Base-by-base conservation (phyloP, 495 filamentous ascomycete species). In the Articulospora tetracladia region DNA sequence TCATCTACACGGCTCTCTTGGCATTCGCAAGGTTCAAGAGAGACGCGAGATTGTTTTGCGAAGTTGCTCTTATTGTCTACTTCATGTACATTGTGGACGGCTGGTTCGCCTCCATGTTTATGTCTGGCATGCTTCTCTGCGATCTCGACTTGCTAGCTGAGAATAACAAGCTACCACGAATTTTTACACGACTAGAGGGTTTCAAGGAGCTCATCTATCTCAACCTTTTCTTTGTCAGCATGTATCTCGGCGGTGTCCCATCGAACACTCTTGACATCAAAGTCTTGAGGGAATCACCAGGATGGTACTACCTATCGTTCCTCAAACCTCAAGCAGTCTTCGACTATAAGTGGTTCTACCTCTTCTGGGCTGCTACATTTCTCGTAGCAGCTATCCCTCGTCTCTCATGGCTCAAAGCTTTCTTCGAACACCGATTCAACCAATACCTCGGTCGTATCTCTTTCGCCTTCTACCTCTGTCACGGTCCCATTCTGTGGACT, bases 401-500 rank as follows among this genome's bases (percentile, higher is more conserved):
- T 44, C 76, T 83, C 44, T 67, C 68, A 1, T 72, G 73, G 26
- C 75, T 86, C 53, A 77, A 80, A 58, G 70, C 68, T 32, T 68
- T 86, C 51, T 84, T 88, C 67, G 79, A 79, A 48, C 77, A 76
- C 49, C 68, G 75, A 0, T 59, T 87, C 1, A 81, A 82, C 27
- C 85, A 86, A 64, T 87, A 88, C 66, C 76, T 84, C 11, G 85
- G 84, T 30, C 76, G 80, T 26, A 79, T 86, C 53, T 81, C 79
- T 3, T 84, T 73, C 62, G 72, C 76, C 2, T 77, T 85, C 54
- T 86, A 85, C 49, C 76, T 85, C 32, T 76, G 83, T 28, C 82
- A 83, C 50, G 81, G 79, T 3, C 77, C 79, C 15, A 76, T 87
- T 13, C 70, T 83, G 0, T 76, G 80, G 57, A 75, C 71, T 0